Conservation (phyloP, 164 flowering plant species). For the Tetrastigma voinierianum region DNA sequence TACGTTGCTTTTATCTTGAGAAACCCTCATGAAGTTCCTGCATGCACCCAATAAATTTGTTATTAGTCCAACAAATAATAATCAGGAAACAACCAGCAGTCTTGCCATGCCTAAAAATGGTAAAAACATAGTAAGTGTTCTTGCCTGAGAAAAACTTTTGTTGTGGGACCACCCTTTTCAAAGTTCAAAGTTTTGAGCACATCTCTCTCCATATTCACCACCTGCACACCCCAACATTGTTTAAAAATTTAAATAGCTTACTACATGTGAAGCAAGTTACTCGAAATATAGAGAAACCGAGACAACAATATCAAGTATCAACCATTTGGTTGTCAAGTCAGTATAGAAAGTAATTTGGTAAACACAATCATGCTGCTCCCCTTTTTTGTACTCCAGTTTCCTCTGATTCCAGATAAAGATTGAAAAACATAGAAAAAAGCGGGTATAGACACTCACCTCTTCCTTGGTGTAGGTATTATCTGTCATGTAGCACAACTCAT, state of each 20-base stretch:
- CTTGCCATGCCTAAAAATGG: background rate
- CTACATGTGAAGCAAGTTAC: background rate
- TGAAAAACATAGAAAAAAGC: background rate
- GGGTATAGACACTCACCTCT: constrained; percentile 16
- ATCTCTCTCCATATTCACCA: constrained; percentile 64
- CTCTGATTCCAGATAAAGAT: background rate
- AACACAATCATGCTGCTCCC: background rate
- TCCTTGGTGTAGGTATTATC: constrained; percentile 30
- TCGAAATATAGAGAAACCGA: background rate
- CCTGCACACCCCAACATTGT: constrained; percentile 25
- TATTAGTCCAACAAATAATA: background rate
- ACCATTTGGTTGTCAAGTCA: background rate
- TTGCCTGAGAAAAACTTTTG: constrained; percentile 62
- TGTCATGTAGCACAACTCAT: constrained; percentile 37
- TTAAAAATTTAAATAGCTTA: background rate
- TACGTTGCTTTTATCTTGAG: constrained; percentile 40
- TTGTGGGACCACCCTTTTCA: constrained; percentile 68
- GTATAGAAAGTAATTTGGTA: background rate
- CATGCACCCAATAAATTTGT: background rate
- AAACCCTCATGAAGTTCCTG: constrained; percentile 53
- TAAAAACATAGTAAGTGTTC: background rate
- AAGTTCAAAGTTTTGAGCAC: constrained; percentile 53
- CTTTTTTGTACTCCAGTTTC: background rate
- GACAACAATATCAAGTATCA: background rate
- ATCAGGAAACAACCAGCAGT: background rate